These are phyloP conservation scores for Neostapfia colusana DNA, from an alignment of 176 grass and related monocot species.

Conservation along the genomic window DNA sequence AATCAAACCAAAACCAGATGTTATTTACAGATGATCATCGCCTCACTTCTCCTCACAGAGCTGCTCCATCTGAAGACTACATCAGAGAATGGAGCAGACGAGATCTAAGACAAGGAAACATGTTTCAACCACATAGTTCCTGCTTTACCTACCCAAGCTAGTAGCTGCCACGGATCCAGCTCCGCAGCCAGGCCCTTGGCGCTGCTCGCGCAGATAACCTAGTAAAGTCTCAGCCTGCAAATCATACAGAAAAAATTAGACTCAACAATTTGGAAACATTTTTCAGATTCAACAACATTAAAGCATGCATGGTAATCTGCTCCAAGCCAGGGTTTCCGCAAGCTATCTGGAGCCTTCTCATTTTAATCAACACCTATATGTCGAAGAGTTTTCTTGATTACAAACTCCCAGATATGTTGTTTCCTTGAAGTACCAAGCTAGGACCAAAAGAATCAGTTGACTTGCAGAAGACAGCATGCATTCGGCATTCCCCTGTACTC, in stretches of 20 bases:
- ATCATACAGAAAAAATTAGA: constrained; percentile 23
- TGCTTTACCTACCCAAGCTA: constrained; percentile 62
- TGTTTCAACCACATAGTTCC: constrained; percentile 16
- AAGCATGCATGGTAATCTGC: not conserved
- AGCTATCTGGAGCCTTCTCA: too few species aligned
- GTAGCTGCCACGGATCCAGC: constrained; percentile 28
- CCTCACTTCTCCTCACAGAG: constrained; percentile 15
- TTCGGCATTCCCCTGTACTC: too few species aligned
- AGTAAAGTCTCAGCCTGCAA: constrained; percentile 90
- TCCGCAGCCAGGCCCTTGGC: constrained; percentile 58
- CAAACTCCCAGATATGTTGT: too few species aligned
- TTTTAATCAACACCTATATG: too few species aligned
- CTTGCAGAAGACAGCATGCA: too few species aligned
- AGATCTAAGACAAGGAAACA: constrained; percentile 27
- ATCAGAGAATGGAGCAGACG: constrained; percentile 16
- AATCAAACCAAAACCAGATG: constrained; percentile 38
- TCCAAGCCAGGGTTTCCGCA: too few species aligned
- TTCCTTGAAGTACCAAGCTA: too few species aligned
- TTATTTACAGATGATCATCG: constrained; percentile 59
- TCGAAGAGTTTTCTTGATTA: too few species aligned
- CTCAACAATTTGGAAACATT: not conserved
- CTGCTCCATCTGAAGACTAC: constrained; percentile 38
- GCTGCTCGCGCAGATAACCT: constrained; percentile 75
- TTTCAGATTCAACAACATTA: not conserved
- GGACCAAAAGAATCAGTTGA: too few species aligned